Base-by-base conservation (phyloP, 1,139 yeast species). In the Suhomyces bokatorum region DNA sequence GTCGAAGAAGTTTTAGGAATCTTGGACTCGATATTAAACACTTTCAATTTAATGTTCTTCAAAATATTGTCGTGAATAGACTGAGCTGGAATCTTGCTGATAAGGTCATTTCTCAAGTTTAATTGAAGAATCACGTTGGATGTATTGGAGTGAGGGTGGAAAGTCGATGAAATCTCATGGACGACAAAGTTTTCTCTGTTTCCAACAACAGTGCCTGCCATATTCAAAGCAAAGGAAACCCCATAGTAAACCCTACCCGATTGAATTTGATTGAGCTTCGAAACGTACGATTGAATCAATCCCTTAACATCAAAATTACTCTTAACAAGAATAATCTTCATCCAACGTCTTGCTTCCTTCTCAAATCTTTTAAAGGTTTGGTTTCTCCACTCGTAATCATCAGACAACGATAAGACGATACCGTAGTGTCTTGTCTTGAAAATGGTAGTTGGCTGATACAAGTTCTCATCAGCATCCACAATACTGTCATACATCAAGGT, bases 191-290 rank as follows among this genome's bases (percentile, higher is more conserved):
- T 38, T 22, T 35, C 37, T 28, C 35, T 39, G 20, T 31, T 43
- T 8, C 43, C 41, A 13, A 84, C 68, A 17, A 88, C 78, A 6
- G 78, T 65, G 2, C 95, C 93, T 1, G 96, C 95, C 83, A 89
- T 78, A 54, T 88, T 95, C 50, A 90, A 69, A 0, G 98, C 98
- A 73, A 93, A 88, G 0, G 95, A 84, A 44, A 87, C 85, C 35
- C 97, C 98, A 59, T 78, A 83, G 46, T 87, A 85, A 35, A 87
- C 77, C 44, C 68, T 69, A 33, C 58, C 56, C 30, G 51, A 53
- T 40, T 62, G 67, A 35, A 64, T 62, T 36, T 64, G 58, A 56
- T 74, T 74, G 22, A 67, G 60, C 28, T 66, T 73, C 4, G 90
- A 75, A 11, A 90, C 79, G 58, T 93, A 93, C 1, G 86, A 75